Percentiles rank a stretch among this genome's conserved stretches.
Conservation (phyloP, 345 rosid species). For the Trapa bicornis region DNA sequence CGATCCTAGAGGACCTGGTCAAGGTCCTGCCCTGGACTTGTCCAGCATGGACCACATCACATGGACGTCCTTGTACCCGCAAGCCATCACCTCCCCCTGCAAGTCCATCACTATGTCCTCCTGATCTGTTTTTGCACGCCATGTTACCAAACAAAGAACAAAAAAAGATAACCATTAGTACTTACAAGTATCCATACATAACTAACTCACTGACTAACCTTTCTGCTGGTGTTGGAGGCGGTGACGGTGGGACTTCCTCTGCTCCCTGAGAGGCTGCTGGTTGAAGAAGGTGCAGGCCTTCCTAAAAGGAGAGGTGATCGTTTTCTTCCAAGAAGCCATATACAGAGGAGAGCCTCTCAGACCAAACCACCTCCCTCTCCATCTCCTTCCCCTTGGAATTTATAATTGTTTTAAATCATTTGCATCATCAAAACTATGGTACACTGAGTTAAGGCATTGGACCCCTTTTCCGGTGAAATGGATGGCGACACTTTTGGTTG, state of each 20-base stretch:
- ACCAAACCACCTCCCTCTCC: too few relatives aligned
- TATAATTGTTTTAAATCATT: neutral
- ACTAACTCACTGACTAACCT: neutral
- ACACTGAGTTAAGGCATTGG: neutral
- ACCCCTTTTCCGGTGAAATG: neutral
- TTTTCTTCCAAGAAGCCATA: slow-evolving; percentile 80
- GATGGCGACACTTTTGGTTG: neutral
- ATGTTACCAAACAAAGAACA: neutral
- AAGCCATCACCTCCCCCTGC: slow-evolving; percentile 88
- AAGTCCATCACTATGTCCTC: slow-evolving; percentile 48
- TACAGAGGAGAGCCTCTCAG: neutral
- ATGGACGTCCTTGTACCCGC: slow-evolving; percentile 79
- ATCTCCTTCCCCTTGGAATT: neutral
- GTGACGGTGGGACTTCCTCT: slow-evolving; percentile 25
- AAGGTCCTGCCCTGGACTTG: slow-evolving; percentile 52
- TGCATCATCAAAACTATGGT: neutral
- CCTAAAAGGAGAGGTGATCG: slow-evolving; percentile 60
- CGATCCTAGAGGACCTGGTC: neutral
- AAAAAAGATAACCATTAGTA: neutral
- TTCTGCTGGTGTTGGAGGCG: neutral
- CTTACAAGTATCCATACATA: neutral
- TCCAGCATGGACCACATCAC: slow-evolving; percentile 98
- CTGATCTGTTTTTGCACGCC: slow-evolving; percentile 25
- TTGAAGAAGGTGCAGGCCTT: slow-evolving; percentile 80
- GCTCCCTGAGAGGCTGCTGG: slow-evolving; percentile 25